A percentile compares a stretch with the other conserved stretches of the same genome.
Conservation (phyloP, 441 rosid species). For the Populus hybrid region DNA sequence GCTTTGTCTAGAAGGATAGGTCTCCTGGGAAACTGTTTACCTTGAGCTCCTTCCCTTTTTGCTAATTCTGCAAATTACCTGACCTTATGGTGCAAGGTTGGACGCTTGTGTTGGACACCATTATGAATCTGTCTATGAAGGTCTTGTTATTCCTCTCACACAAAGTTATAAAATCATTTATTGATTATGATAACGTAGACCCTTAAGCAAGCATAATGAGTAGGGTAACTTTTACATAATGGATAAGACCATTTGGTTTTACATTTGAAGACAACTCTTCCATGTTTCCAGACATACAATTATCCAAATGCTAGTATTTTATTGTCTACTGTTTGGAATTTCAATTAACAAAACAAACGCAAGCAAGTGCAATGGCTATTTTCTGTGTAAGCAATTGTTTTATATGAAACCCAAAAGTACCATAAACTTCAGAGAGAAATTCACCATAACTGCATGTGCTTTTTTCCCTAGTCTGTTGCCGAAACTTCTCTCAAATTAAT, state of each 20-base stretch:
- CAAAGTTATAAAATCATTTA: not conserved
- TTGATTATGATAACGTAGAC: not conserved
- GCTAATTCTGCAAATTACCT: not conserved
- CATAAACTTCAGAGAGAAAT: not conserved
- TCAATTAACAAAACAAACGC: not conserved
- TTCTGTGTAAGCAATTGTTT: not conserved
- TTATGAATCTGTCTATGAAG: too few relatives aligned
- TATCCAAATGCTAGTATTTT: not conserved
- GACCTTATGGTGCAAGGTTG: not conserved
- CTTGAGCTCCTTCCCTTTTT: not conserved
- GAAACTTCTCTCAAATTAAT: not conserved
- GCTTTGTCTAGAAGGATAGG: not conserved
- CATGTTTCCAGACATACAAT: not conserved
- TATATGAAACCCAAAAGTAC: not conserved
- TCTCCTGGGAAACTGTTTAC: not conserved
- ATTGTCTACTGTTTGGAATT: not conserved
- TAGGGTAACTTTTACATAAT: not conserved
- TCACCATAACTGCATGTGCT: not conserved
- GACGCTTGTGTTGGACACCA: not conserved
- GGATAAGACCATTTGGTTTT: constrained; percentile 5
- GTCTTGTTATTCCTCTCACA: not conserved
- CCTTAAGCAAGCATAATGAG: not conserved
- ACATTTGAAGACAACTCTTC: not conserved
- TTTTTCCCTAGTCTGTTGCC: not conserved
- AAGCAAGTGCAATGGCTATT: not conserved